phyloP scores from a whole-genome alignment of 768 basidiomycete species.

The Russula brevipes region DNA sequence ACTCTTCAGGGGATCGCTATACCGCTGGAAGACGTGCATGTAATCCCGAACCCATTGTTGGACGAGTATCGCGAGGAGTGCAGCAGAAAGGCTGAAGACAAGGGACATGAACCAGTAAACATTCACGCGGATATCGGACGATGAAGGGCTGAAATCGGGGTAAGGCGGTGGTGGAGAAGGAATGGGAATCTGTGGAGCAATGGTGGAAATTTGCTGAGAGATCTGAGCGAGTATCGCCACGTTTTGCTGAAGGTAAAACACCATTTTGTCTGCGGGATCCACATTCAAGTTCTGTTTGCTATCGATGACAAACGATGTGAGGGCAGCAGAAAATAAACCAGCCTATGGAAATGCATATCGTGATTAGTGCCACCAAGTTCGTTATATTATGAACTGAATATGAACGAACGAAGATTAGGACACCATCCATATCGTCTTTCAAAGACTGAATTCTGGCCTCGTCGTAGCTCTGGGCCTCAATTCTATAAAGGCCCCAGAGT shows the following conservation, averaged over 20 bases:
- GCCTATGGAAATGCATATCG: too few relatives aligned
- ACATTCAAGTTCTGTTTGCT: too few relatives aligned
- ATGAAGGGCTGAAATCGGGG: neutral
- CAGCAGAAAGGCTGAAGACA: neutral
- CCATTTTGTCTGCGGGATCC: too few relatives aligned
- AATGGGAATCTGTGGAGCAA: neutral
- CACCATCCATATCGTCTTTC: too few relatives aligned
- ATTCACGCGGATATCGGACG: neutral
- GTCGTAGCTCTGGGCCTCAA: neutral
- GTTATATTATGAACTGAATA: too few relatives aligned
- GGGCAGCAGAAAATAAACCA: too few relatives aligned
- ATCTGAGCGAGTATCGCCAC: neutral
- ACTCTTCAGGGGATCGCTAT: constrained; percentile 2
- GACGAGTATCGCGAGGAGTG: neutral
- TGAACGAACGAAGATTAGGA: too few relatives aligned
- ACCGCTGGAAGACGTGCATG: constrained; percentile 2
- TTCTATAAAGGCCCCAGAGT: neutral
- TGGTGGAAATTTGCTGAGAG: neutral
- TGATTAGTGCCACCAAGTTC: too few relatives aligned
- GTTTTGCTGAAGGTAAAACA: too few relatives aligned
- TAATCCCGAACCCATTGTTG: constrained; percentile 1
- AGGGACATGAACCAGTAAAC: constrained; percentile 1
- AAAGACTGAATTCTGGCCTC: neutral
- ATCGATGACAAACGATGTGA: too few relatives aligned
- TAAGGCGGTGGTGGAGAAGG: neutral